Percentiles rank a stretch among this genome's conserved stretches.
phyloP scores from a whole-genome alignment of 1,284 basidiomycete genomes.

The Ceratobasidium sp. region DNA sequence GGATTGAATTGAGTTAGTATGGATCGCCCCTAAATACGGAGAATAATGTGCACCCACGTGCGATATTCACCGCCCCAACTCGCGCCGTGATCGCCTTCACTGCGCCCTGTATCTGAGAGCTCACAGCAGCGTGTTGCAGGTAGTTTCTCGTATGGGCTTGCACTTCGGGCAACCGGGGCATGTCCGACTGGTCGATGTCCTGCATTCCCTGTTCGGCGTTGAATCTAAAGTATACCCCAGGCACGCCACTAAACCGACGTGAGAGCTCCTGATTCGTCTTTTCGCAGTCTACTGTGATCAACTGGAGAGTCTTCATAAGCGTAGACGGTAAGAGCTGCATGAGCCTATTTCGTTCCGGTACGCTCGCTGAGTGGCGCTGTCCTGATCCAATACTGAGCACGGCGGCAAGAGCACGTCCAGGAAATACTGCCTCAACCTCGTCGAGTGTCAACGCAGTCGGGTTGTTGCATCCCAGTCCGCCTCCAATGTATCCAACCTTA shows the following conservation, averaged over 20 bases:
- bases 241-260: background rate
- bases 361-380: background rate
- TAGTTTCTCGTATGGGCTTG: background rate
- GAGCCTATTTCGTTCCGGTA: background rate
- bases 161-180: background rate
- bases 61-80: too few relatives aligned
- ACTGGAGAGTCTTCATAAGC: background rate
- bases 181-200: background rate
- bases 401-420: background rate
- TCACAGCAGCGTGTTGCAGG: too few relatives aligned
- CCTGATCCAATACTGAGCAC: conserved; percentile 32
- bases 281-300: conserved; percentile 21
- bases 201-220: conserved; percentile 24
- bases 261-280: background rate
- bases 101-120: too few relatives aligned
- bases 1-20: too few relatives aligned
- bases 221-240: conserved; percentile 18
- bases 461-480: conserved; percentile 7
- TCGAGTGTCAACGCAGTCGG: conserved; percentile 1
- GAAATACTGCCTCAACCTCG: background rate
- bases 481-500: conserved; percentile 1
- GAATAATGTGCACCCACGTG: too few relatives aligned
- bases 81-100: too few relatives aligned
- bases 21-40: too few relatives aligned
- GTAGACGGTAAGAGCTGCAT: background rate